Conservation (phyloP, 768 basidiomycete species). For the Phlebiopsis gigantea region DNA sequence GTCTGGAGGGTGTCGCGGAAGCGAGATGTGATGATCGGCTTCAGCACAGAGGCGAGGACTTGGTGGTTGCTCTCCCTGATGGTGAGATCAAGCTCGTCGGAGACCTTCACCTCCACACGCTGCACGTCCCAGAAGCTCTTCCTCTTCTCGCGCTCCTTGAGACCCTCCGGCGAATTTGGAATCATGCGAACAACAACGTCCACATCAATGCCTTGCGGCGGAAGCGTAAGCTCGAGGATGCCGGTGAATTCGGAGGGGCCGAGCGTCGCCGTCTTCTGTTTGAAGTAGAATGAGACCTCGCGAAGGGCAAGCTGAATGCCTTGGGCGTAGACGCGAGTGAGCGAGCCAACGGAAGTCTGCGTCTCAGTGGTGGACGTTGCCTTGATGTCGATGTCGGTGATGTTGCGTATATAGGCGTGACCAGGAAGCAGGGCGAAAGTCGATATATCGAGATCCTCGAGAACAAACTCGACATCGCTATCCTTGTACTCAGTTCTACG, state of each 20-base stretch:
- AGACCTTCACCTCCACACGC: constrained; percentile 45
- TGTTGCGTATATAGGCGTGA: constrained; percentile 59
- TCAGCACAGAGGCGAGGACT: constrained; percentile 55
- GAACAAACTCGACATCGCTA: constrained; percentile 61
- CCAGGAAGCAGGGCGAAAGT: constrained; percentile 63
- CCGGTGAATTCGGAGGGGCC: constrained; percentile 58
- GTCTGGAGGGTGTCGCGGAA: constrained; percentile 58
- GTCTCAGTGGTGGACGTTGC: constrained; percentile 33
- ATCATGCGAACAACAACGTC: constrained; percentile 64
- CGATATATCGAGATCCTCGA: constrained; percentile 70
- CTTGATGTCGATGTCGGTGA: constrained; percentile 56
- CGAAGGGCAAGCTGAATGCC: constrained; percentile 58
- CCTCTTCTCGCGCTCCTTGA: constrained; percentile 37
- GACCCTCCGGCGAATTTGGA: constrained; percentile 40
- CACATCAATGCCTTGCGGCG: constrained; percentile 61
- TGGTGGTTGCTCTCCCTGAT: constrained; percentile 62
- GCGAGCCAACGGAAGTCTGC: constrained; percentile 50
- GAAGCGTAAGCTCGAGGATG: constrained; percentile 54
- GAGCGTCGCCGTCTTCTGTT: constrained; percentile 49
- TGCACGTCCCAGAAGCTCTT: constrained; percentile 59
- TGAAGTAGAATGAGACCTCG: constrained; percentile 73
- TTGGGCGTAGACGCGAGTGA: constrained; percentile 61
- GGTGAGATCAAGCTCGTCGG: constrained; percentile 48
- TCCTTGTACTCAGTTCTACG: constrained; percentile 69
- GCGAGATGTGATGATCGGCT: constrained; percentile 51